These are phyloP conservation scores for Nicotiana attenuata DNA, from an alignment of 257 asterid species.

Conservation along the genomic window DNA sequence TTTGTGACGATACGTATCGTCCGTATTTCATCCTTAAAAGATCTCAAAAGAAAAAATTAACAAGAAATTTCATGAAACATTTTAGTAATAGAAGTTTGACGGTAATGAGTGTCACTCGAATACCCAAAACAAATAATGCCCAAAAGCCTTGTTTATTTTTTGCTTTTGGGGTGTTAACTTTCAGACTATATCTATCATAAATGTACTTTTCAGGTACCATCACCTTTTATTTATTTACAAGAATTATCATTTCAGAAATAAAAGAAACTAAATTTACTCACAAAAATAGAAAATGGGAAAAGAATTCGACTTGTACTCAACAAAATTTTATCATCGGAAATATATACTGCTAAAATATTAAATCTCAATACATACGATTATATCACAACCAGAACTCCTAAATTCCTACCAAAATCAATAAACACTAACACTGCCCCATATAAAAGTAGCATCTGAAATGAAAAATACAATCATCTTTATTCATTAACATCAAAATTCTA, in stretches of 20 bases:
- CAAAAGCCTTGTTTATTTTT: not conserved
- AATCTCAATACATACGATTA: not conserved
- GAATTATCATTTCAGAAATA: not conserved
- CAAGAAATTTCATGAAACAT: too few relatives aligned
- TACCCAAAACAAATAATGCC: not conserved
- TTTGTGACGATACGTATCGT: too few relatives aligned
- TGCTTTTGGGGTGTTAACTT: too few relatives aligned
- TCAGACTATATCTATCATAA: not conserved
- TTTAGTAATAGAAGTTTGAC: not conserved
- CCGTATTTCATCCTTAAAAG: too few relatives aligned
- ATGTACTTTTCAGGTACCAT: not conserved
- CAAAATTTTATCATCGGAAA: not conserved
- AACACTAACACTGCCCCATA: not conserved
- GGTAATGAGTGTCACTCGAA: not conserved
- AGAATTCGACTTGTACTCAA: not conserved
- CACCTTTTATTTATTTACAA: not conserved
- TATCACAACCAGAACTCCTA: not conserved
- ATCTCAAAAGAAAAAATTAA: too few relatives aligned
- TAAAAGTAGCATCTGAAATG: not conserved
- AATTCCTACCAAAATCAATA: not conserved
- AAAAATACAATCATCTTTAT: not conserved
- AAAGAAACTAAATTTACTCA: too few relatives aligned
- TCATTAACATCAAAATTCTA: not conserved
- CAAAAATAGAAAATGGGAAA: not conserved
- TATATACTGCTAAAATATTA: not conserved